Evolutionary conservation across 2,329 filamentous ascomycete genomes (phyloP), one percentile per base, ranked within the genome.

Genomic region (Trichoderma guizhouense): DNA sequence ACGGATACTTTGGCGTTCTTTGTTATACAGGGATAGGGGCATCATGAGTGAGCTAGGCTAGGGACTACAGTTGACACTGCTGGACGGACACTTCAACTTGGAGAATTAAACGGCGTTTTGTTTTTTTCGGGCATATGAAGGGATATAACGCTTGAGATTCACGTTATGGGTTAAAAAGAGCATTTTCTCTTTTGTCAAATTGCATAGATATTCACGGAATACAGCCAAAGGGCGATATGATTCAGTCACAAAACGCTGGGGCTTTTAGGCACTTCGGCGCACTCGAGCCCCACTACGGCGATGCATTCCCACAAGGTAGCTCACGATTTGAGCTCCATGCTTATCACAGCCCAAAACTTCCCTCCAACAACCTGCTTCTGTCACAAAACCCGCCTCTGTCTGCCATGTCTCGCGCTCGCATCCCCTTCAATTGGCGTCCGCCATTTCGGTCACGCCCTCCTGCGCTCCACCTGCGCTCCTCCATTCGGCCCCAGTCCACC

Each of bases 401-500:
- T 36, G 63, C 63, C 21, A 81, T 81, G 80, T 73, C 77, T 21
- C 77, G 77, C 34, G 76, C 75, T 36, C 69, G 61, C 2, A 28
- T 75, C 18, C 11, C 67, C 6, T 65, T 75, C 68, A 74, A 76
- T 72, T 77, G 78, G 75, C 74, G 74, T 8, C 75, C 71, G 7
- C 70, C 69, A 7, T 43, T 78, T 5, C 75, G 72, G 12, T 53
- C 55, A 70, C 74, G 72, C 18, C 70, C 64, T 24, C 55, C 63
- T 21, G 51, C 68, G 21, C 53, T 58, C 18, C 69, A 61, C 58
- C n/a, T 74, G 51, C 72, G 61, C 30, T 72, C 67, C 8, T 43
- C 43, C 57, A 51, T 71, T 61, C 78, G 76, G 39, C 47, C 74
- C 57, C 69, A 78, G 67, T 79, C 80, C n/a, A 76, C 79, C n/a